Conservation (phyloP, 2,329 filamentous ascomycete genomes). For the Pseudogymnoascus sp. region DNA sequence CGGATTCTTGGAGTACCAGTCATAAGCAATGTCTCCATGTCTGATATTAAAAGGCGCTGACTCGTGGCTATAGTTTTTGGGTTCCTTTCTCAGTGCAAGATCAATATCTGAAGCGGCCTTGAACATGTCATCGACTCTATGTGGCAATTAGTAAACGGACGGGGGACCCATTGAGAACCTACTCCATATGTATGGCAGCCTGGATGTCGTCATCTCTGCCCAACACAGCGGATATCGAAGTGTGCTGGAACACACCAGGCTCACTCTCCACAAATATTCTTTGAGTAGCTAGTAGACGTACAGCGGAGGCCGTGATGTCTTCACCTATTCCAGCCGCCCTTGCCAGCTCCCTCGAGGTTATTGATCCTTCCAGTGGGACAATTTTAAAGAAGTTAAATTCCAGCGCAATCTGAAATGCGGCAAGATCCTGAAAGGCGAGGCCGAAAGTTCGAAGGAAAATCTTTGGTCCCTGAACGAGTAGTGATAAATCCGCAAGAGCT, state of each 20-base stretch:
- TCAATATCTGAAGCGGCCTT: conserved; percentile 23
- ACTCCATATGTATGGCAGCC: conserved; percentile 17
- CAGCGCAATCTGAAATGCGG: conserved; percentile 19
- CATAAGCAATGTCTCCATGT: conserved; percentile 22
- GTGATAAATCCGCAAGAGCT: too few relatives aligned
- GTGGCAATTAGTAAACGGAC: too few relatives aligned
- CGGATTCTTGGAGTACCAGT: conserved; percentile 26
- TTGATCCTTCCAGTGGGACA: conserved; percentile 14
- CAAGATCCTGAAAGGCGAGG: conserved; percentile 18
- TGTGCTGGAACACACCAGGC: conserved; percentile 17
- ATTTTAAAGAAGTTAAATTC: conserved; percentile 17
- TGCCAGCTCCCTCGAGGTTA: conserved; percentile 17
- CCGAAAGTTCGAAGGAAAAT: conserved; percentile 10
- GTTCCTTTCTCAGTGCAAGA: conserved; percentile 12
- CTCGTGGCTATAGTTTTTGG: conserved; percentile 10
- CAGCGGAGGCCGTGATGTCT: conserved; percentile 18
- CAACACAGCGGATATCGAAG: conserved; percentile 15
- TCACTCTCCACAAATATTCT: conserved; percentile 22
- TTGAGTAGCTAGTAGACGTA: conserved; percentile 22
- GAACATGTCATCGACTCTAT: conserved; percentile 25
- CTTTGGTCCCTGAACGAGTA: too few relatives aligned
- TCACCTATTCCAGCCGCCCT: conserved; percentile 20
- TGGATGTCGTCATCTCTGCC: conserved; percentile 16
- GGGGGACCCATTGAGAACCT: too few relatives aligned
- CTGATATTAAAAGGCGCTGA: conserved; percentile 22